Evolutionary conservation across 345 rosid genomes (phyloP).

Genomic region (Garcia nutans): DNA sequence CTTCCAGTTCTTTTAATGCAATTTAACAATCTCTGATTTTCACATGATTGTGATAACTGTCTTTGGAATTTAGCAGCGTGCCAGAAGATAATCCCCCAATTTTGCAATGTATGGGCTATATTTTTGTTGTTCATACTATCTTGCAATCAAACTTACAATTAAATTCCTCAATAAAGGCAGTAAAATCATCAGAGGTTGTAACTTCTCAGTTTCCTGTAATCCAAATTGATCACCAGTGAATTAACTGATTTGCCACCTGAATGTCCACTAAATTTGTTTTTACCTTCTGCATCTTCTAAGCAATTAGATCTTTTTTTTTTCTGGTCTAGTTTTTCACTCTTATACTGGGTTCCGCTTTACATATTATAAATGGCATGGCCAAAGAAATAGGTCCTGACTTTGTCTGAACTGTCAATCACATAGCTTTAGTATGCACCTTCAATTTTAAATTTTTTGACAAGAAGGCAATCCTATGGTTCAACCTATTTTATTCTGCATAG

Average conservation of each 20-base stretch:
- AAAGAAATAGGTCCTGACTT: neutral
- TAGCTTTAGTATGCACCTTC: neutral
- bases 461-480: neutral
- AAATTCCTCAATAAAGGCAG: neutral
- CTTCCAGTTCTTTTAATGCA: neutral
- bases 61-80: neutral
- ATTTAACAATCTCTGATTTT: neutral
- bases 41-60: neutral
- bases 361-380: neutral
- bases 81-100: neutral
- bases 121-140: neutral
- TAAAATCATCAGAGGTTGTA: neutral
- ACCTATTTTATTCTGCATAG: neutral
- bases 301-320: neutral
- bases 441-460: too few relatives aligned
- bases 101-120: slow-evolving; percentile 1
- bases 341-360: neutral
- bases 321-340: neutral
- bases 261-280: neutral
- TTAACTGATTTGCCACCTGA: neutral
- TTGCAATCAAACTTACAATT: neutral
- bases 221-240: neutral
- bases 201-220: neutral
- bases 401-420: neutral
- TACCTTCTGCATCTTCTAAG: neutral